These are phyloP conservation scores for Neurospora tetrasperma DNA, from an alignment of 495 filamentous ascomycete genomes.

Conservation along the genomic window DNA sequence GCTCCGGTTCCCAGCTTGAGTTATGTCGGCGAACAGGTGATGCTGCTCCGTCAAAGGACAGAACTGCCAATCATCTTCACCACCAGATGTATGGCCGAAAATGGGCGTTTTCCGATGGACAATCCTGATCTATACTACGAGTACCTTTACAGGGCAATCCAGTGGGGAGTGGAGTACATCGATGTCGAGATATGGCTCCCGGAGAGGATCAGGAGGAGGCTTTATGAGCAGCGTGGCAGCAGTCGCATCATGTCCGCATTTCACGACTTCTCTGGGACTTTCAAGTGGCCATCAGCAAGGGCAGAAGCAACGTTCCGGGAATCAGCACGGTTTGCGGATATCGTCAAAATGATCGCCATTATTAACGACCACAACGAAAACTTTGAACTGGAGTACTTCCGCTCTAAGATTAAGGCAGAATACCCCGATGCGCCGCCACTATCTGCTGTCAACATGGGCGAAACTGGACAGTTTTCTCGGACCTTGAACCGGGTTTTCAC, in stretches of 20 bases:
- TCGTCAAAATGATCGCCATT: constrained; percentile 82
- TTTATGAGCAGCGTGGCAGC: constrained; percentile 61
- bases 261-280: constrained; percentile 73
- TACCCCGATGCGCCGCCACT: constrained; percentile 55
- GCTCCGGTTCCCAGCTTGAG: constrained; percentile 61
- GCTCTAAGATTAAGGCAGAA: constrained; percentile 57
- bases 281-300: constrained; percentile 67
- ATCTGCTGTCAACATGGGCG: constrained; percentile 81
- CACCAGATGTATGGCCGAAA: constrained; percentile 67
- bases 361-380: constrained; percentile 69
- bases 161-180: constrained; percentile 82
- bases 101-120: constrained; percentile 75
- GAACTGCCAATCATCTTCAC: constrained; percentile 83
- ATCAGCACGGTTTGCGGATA: constrained; percentile 65
- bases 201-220: constrained; percentile 53
- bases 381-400: constrained; percentile 81
- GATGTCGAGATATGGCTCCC: constrained; percentile 82
- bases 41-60: constrained; percentile 70
- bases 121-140: constrained; percentile 62
- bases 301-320: constrained; percentile 59
- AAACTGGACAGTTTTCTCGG: constrained; percentile 69
- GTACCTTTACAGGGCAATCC: constrained; percentile 67
- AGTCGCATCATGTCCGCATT: constrained; percentile 79
- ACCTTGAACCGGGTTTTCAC: constrained; percentile 76
- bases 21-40: constrained; percentile 77